Evolutionary conservation across 2,329 filamentous ascomycete genomes (phyloP).

Genomic region (Raffaelea deltoideospora): DNA sequence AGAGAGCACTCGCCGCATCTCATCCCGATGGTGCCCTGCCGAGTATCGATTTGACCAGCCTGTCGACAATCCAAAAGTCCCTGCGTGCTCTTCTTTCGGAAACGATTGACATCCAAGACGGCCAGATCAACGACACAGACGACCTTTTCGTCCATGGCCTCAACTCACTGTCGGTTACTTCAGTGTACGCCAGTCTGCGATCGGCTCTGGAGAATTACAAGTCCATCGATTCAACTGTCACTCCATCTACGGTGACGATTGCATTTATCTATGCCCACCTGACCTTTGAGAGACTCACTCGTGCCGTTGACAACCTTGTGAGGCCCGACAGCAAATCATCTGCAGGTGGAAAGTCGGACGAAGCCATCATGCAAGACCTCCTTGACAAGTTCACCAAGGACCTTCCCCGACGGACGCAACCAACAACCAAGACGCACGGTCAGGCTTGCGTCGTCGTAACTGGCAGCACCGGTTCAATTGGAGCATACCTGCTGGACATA

Average conservation of each 20-base stretch:
- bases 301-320: too few species aligned
- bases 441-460: conserved; percentile 30
- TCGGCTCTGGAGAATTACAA: too few species aligned
- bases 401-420: conserved; percentile 11
- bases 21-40: too few species aligned
- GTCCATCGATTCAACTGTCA: too few species aligned
- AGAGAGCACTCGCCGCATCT: conserved; percentile 6
- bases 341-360: conserved; percentile 1
- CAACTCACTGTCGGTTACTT: conserved; percentile 27
- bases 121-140: conserved; percentile 18
- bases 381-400: conserved; percentile 20
- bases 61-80: conserved; percentile 15
- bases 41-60: too few species aligned
- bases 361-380: conserved; percentile 15
- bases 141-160: conserved; percentile 23
- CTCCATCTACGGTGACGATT: too few species aligned
- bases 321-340: too few species aligned
- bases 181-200: too few species aligned
- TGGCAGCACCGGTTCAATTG: conserved; percentile 33
- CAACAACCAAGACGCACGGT: conserved; percentile 16
- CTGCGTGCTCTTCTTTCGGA: conserved; percentile 17
- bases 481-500: conserved; percentile 28
- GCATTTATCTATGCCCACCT: conserved; percentile 23
- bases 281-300: too few species aligned
- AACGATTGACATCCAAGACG: conserved; percentile 11